Conservation (phyloP, 805 yeast genomes). For the Cyberlindnera subsufficiens region DNA sequence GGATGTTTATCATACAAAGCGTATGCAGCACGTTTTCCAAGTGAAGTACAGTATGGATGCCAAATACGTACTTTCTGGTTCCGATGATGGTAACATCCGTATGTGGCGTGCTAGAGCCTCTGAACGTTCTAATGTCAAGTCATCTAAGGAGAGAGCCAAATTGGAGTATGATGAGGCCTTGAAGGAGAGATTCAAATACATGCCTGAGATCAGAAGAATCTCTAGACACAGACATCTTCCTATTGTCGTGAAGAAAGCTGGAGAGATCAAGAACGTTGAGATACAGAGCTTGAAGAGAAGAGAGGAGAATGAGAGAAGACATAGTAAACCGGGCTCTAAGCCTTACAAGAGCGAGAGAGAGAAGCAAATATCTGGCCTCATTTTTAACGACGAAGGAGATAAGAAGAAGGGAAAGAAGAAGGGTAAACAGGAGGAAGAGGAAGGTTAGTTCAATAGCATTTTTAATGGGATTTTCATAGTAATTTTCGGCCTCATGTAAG, state of each 20-base stretch:
- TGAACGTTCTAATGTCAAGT: conserved; percentile 76
- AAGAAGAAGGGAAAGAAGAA: conserved; percentile 19
- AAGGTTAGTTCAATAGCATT: background rate
- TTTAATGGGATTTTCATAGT: background rate
- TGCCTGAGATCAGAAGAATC: conserved; percentile 94
- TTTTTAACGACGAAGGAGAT: conserved; percentile 43
- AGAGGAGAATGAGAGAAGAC: conserved; percentile 77
- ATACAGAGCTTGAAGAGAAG: conserved; percentile 67
- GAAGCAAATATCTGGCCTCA: conserved; percentile 82
- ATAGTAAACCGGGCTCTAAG: conserved; percentile 57
- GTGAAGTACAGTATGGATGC: conserved; percentile 86
- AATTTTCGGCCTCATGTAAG: no score
- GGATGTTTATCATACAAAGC: conserved; percentile 91
- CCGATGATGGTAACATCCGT: conserved; percentile 94
- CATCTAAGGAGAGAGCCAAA: conserved; percentile 73
- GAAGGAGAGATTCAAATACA: conserved; percentile 86
- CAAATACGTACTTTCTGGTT: conserved; percentile 79
- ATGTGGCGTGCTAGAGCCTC: conserved; percentile 88
- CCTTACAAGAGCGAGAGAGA: conserved; percentile 68
- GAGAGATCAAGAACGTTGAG: conserved; percentile 77
- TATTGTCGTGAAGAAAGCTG: conserved; percentile 77
- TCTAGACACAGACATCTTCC: conserved; percentile 93
- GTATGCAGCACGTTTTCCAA: conserved; percentile 93
- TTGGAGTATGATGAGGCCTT: conserved; percentile 87
- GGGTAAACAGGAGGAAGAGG: background rate